Base-by-base conservation (phyloP, 1,139 yeast species). In the Schwanniomyces etchellsii region DNA sequence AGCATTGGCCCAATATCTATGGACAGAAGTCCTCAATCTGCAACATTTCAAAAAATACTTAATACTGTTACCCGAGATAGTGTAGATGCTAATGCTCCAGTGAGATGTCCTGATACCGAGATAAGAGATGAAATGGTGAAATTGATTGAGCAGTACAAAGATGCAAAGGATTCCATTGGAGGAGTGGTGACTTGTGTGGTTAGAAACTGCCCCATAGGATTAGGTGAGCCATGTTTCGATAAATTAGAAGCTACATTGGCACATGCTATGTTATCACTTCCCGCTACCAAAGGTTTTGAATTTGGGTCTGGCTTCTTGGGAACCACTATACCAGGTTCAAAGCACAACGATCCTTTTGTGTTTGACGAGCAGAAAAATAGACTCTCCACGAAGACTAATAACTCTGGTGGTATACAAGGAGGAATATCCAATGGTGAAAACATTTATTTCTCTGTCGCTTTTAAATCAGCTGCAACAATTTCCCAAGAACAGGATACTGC, bases 101-200 rank as follows among this genome's bases (percentile, higher is more conserved):
- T 91, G 42, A 78, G 98, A 59, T 93, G 98, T 59, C 98, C 98
- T 2, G 95, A 82, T 44, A 66, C 73, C 4, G 55, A 59, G 3
- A 74, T 80, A 26, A 80, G 88, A 30, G 88, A 74, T 26, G 70
- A 74, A 42, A 91, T 91, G 96, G 81, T 81, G 35, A 78, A 81
- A 56, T 80, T 81, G 30, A 91, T 91, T 37, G 96, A 89, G 61
- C 70, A 81, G 46, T 81, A 81, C 63, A 77, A 95, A 57, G 96
- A 85, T 47, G 64, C 80, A 30, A 74, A 85, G 50, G 98, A 91
- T 60, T 88, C 96, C 29, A 86, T 91, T 46, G 98, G 98, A 38
- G 98, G 98, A 44, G 85, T 91, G 25, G 98, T 91, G 33, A 91
- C 98, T 14, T 93, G 98, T 70, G 98, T 91, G 14, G 75, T 93